Percentiles rank a stretch among this genome's conserved stretches.
phyloP scores from a whole-genome alignment of 2,329 filamentous ascomycete genomes.

The Scedosporium dehoogii region DNA sequence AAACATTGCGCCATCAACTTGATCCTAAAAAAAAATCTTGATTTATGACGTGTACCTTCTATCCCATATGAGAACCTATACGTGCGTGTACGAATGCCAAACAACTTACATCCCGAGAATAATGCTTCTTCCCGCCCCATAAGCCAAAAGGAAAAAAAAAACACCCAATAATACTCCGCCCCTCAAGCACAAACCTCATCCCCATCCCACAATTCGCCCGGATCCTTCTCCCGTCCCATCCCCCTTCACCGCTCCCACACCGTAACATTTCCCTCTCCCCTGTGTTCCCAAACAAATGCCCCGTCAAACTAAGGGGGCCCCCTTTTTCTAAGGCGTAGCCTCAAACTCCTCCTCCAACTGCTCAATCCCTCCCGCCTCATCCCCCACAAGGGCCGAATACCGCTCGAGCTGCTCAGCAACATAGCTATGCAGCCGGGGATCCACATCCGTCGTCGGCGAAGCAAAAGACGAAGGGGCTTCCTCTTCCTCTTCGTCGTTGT shows the following conservation, averaged over 20 bases:
- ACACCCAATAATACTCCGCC: neutral
- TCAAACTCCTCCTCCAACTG: neutral
- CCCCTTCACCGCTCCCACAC: neutral
- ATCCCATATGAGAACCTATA: no score
- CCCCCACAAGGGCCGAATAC: neutral
- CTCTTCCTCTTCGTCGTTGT: slow-evolving; percentile 32
- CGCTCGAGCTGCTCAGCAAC: neutral
- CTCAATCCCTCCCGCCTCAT: neutral
- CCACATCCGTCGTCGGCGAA: slow-evolving; percentile 19
- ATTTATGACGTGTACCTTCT: no score
- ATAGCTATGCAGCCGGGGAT: neutral
- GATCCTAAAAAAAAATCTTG: no score
- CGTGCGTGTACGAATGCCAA: no score
- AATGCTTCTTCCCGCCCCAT: no score
- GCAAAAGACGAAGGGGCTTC: slow-evolving; percentile 22
- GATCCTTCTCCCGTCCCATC: neutral
- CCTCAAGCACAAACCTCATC: neutral
- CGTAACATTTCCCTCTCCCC: neutral
- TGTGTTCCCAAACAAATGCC: neutral
- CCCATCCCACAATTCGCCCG: neutral
- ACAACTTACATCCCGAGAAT: no score
- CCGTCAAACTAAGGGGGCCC: no score
- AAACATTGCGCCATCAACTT: no score
- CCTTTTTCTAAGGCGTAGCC: neutral
- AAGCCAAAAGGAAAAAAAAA: no score